Conservation (phyloP, 257 asterid species). For the Solanum infundibuliforme region DNA sequence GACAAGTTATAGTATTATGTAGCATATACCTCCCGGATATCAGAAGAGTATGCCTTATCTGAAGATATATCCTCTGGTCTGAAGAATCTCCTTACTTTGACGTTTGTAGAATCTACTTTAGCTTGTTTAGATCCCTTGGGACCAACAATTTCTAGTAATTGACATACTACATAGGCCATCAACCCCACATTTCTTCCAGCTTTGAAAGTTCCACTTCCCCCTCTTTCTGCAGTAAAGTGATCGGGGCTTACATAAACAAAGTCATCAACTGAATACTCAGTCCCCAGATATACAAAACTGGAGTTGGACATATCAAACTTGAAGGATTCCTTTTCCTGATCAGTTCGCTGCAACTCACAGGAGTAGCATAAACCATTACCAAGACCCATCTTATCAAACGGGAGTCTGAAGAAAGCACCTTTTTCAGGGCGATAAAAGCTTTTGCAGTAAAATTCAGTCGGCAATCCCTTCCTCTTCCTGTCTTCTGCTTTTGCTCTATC, state of each 20-base stretch:
- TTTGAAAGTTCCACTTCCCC: constrained; percentile 47
- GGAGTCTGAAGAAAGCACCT: constrained; percentile 81
- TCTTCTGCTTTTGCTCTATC: constrained; percentile 87
- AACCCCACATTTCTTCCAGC: constrained; percentile 90
- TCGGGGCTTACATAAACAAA: constrained; percentile 65
- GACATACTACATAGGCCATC: constrained; percentile 66
- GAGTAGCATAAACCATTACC: constrained; percentile 76
- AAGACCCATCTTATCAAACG: constrained; percentile 47
- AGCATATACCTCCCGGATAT: constrained; percentile 71
- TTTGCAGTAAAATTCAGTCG: constrained; percentile 71
- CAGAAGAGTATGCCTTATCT: constrained; percentile 75
- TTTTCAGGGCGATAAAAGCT: constrained; percentile 77
- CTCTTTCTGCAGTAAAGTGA: constrained; percentile 43
- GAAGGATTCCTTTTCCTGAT: constrained; percentile 25
- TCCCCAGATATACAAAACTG: constrained; percentile 51
- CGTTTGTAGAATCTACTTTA: constrained; percentile 32
- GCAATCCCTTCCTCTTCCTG: constrained; percentile 58
- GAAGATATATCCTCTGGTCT: constrained; percentile 77
- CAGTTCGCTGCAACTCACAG: constrained; percentile 43
- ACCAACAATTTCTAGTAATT: constrained; percentile 54
- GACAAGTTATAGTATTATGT: background rate
- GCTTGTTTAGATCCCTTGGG: constrained; percentile 27
- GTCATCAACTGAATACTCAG: constrained; percentile 46
- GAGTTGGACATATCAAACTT: constrained; percentile 31
- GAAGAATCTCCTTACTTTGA: constrained; percentile 71